Percentiles rank a stretch among this genome's conserved stretches.
phyloP scores from a whole-genome alignment of 1,284 basidiomycete genomes.

The Entoloma clypeatum region DNA sequence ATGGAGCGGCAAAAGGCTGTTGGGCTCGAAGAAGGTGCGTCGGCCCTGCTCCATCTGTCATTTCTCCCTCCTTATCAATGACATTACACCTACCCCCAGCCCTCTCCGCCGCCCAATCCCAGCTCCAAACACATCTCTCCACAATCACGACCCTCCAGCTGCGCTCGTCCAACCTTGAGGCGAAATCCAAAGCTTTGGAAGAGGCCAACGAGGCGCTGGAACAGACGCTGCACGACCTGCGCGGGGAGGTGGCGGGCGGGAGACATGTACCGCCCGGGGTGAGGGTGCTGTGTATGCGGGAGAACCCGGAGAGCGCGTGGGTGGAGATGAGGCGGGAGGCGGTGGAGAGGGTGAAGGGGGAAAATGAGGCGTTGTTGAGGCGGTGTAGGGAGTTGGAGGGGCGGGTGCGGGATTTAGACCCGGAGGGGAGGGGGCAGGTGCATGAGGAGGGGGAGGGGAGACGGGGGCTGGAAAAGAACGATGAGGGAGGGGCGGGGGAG shows the following conservation, averaged over 20 bases:
- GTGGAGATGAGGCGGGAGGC: constrained; percentile 62
- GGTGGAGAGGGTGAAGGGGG: constrained; percentile 66
- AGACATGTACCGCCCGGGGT: constrained; percentile 71
- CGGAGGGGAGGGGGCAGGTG: constrained; percentile 8
- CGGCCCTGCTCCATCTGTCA: neutral
- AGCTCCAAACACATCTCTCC: constrained; percentile 38
- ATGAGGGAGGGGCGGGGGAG: constrained; percentile 17
- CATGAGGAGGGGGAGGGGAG: neutral
- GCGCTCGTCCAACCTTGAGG: constrained; percentile 62
- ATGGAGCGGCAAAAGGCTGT: constrained; percentile 35
- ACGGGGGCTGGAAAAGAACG: constrained; percentile 11
- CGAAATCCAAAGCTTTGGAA: no score
- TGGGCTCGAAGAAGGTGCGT: constrained; percentile 44
- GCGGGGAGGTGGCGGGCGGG: constrained; percentile 72
- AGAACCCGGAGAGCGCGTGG: constrained; percentile 77
- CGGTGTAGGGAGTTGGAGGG: constrained; percentile 56
- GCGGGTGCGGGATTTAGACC: no score
- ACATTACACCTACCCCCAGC: no score
- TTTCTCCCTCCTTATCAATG: neutral
- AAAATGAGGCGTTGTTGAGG: constrained; percentile 70
- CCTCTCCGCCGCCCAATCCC: constrained; percentile 38
- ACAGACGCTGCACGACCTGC: constrained; percentile 70
- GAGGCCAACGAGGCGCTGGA: constrained; percentile 49
- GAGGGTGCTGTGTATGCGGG: constrained; percentile 63
- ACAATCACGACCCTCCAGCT: constrained; percentile 55